A percentile compares a stretch with the other conserved stretches of the same genome.
phyloP scores from a whole-genome alignment of 2,329 filamentous ascomycete species.

The Sporothrix luriei region DNA sequence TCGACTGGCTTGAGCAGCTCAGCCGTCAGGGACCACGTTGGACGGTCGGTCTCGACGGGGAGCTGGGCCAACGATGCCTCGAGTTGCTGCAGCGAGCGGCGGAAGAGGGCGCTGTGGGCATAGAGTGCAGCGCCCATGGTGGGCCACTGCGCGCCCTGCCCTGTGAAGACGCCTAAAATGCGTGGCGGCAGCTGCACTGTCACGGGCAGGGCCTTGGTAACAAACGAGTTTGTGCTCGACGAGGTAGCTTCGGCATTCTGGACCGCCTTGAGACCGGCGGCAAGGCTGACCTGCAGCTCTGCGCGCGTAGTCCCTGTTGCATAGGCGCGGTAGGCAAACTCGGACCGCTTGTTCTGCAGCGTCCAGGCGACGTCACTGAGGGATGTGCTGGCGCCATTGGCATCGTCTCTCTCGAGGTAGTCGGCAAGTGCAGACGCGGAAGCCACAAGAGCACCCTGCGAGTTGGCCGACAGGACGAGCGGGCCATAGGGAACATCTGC shows the following conservation, averaged over 20 bases:
- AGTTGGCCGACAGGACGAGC: conserved; percentile 46
- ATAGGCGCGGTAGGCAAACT: conserved; percentile 41
- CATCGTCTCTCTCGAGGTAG: conserved; percentile 39
- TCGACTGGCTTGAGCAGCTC: conserved; percentile 31
- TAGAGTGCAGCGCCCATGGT: conserved; percentile 43
- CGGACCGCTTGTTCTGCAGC: conserved; percentile 41
- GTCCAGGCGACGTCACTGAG: conserved; percentile 42
- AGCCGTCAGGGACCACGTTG: conserved; percentile 33
- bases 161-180: conserved; percentile 33
- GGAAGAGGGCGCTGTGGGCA: conserved; percentile 21
- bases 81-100: conserved; percentile 24
- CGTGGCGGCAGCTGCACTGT: conserved; percentile 24
- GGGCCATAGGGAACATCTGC: conserved; percentile 36
- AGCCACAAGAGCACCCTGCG: conserved; percentile 42
- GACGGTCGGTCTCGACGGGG: conserved; percentile 27
- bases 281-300: conserved; percentile 39
- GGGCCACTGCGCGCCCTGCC: conserved; percentile 36
- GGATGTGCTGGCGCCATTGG: background rate
- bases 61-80: conserved; percentile 30
- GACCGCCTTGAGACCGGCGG: conserved; percentile 36
- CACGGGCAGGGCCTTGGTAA: conserved; percentile 24
- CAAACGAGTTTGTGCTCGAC: conserved; percentile 18
- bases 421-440: conserved; percentile 39
- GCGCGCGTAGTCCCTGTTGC: conserved; percentile 38
- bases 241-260: background rate